These are phyloP conservation scores for Amanita rubescens DNA, from an alignment of 768 basidiomycete species.

Conservation along the genomic window DNA sequence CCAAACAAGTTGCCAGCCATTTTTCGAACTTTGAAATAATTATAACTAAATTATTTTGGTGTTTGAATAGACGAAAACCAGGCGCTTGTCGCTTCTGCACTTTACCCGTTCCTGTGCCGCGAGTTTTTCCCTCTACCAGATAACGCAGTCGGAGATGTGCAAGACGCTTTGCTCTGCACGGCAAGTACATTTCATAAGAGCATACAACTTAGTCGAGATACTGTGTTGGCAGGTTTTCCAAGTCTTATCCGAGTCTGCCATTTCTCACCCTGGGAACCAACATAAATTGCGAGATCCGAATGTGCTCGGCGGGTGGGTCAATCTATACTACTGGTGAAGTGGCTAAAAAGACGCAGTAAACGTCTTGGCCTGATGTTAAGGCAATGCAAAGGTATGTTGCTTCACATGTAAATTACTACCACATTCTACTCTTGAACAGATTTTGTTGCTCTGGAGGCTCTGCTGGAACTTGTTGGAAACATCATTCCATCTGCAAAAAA, in stretches of 20 bases:
- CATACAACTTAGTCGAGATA: constrained; percentile 13
- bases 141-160: constrained; percentile 2
- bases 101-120: constrained; percentile 11
- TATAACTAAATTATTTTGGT: constrained; percentile 20
- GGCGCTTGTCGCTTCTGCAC: constrained; percentile 15
- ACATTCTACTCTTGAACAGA: constrained; percentile 20
- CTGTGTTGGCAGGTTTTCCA: constrained; percentile 39
- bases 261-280: constrained; percentile 33
- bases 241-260: constrained; percentile 41
- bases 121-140: constrained; percentile 21
- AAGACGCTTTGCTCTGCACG: constrained; percentile 6
- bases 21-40: constrained; percentile 5
- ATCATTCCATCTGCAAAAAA: constrained; percentile 38
- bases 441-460: constrained; percentile 48
- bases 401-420: not conserved
- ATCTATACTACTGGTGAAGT: too few species aligned
- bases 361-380: constrained; percentile 43
- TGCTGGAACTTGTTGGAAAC: constrained; percentile 49
- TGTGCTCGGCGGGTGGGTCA: constrained; percentile 42
- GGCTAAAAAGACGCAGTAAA: too few species aligned
- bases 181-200: constrained; percentile 3
- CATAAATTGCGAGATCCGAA: constrained; percentile 34
- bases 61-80: constrained; percentile 27
- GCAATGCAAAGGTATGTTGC: constrained; percentile 35
- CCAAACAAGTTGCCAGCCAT: constrained; percentile 19